phyloP scores from a whole-genome alignment of 805 yeast genomes.

The Citeromyces nyonsensis region DNA sequence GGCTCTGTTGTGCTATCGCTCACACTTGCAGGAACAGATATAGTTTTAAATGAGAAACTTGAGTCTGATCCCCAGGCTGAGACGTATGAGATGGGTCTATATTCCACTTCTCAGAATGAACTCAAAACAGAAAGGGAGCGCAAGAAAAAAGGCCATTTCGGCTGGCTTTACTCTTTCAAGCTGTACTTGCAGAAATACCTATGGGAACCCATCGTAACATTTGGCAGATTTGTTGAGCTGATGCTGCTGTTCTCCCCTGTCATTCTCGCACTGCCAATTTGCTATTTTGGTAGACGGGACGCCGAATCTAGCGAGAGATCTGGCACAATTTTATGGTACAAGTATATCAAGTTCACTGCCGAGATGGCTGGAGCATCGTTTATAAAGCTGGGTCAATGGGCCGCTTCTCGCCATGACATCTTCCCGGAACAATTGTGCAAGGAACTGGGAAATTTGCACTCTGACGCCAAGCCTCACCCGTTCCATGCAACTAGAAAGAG shows the following conservation, averaged over 20 bases:
- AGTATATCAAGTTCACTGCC: slow-evolving; percentile 42
- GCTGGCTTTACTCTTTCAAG: slow-evolving; percentile 18
- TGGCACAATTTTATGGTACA: slow-evolving; percentile 65
- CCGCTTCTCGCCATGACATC: slow-evolving; percentile 91
- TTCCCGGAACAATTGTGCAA: slow-evolving; percentile 70
- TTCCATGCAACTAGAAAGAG: slow-evolving; percentile 41
- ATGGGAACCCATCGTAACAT: slow-evolving; percentile 54
- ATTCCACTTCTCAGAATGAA: slow-evolving; percentile 42
- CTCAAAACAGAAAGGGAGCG: slow-evolving; percentile 23
- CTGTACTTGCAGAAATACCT: slow-evolving; percentile 36
- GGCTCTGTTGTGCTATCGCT: no score
- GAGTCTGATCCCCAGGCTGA: slow-evolving; percentile 29
- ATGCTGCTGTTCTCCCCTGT: slow-evolving; percentile 58
- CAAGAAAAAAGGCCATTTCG: slow-evolving; percentile 4
- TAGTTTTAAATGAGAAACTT: no score
- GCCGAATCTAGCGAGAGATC: slow-evolving; percentile 19
- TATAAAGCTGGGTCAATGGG: slow-evolving; percentile 95
- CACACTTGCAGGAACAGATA: no score
- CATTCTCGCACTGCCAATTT: slow-evolving; percentile 44
- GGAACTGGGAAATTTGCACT: slow-evolving; percentile 64
- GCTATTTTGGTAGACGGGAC: slow-evolving; percentile 31
- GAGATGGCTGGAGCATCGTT: slow-evolving; percentile 90
- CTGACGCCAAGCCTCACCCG: slow-evolving; percentile 68
- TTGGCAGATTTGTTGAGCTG: slow-evolving; percentile 56
- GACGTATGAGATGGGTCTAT: slow-evolving; percentile 59